Percentiles rank a stretch among this genome's conserved stretches.
These are phyloP conservation scores for Volutella citrinella DNA, from an alignment of 2,329 filamentous ascomycete species.

Conservation along the genomic window DNA sequence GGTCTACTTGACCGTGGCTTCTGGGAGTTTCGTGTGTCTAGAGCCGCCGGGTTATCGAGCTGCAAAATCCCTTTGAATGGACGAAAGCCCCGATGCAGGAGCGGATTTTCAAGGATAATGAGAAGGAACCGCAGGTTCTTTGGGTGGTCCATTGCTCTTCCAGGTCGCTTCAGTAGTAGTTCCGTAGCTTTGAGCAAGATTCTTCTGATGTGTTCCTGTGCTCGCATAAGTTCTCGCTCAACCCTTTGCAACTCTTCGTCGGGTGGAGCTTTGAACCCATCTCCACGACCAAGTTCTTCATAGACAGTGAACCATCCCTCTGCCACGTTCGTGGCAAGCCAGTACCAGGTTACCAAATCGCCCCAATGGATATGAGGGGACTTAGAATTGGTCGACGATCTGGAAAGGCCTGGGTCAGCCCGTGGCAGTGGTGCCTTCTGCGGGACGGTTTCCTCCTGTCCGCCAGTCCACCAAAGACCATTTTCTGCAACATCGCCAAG, in stretches of 20 bases:
- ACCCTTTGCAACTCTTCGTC: slow-evolving; percentile 40
- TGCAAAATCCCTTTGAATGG: slow-evolving; percentile 41
- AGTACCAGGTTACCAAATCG: slow-evolving; percentile 71
- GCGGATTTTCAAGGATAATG: slow-evolving; percentile 74
- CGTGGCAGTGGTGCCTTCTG: slow-evolving; percentile 16
- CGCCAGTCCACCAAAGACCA: slow-evolving; percentile 76
- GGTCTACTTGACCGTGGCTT: slow-evolving; percentile 18
- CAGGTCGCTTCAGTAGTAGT: slow-evolving; percentile 74
- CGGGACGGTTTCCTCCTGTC: slow-evolving; percentile 36
- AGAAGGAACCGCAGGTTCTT: slow-evolving; percentile 75
- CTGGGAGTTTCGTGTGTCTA: slow-evolving; percentile 14
- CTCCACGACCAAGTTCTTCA: slow-evolving; percentile 41
- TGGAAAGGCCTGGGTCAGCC: slow-evolving; percentile 15
- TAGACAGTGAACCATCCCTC: slow-evolving; percentile 62
- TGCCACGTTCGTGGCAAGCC: slow-evolving; percentile 64
- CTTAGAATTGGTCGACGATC: slow-evolving; percentile 18
- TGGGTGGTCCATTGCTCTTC: slow-evolving; percentile 63
- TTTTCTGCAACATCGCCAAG: slow-evolving; percentile 78
- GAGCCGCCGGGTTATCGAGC: slow-evolving; percentile 16
- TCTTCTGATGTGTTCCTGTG: slow-evolving; percentile 66
- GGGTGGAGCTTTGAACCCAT: slow-evolving; percentile 28
- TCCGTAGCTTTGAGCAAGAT: slow-evolving; percentile 76
- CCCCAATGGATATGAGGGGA: slow-evolving; percentile 74
- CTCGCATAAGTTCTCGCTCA: slow-evolving; percentile 48
- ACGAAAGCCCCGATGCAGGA: slow-evolving; percentile 53